Evolutionary conservation across 352 stramenopile genomes (phyloP).

Genomic region (Discostella stelligera): DNA sequence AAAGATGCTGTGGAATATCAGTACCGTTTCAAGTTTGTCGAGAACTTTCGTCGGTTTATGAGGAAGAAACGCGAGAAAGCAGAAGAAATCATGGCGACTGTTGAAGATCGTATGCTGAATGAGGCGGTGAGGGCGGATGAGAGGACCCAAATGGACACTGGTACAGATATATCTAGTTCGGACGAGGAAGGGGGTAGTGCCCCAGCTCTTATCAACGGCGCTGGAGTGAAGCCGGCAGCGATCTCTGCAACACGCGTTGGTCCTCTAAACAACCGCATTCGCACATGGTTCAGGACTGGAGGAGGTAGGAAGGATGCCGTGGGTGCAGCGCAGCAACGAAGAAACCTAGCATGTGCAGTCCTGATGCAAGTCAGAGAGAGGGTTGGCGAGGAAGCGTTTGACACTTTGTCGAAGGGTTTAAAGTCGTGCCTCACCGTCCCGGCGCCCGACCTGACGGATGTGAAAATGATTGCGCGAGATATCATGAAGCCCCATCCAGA

Average conservation of each 20-base stretch:
- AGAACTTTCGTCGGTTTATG: conserved; percentile 78
- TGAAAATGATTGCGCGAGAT: conserved; percentile 41
- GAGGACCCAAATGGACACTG: conserved; percentile 17
- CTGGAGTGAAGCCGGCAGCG: background rate
- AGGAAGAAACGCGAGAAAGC: conserved; percentile 74
- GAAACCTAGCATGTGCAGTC: conserved; percentile 36
- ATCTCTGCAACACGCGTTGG: conserved; percentile 3
- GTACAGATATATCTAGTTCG: conserved; percentile 27
- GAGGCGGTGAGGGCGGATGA: conserved; percentile 34
- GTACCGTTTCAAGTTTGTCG: conserved; percentile 81
- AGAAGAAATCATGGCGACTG: conserved; percentile 67
- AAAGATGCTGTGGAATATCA: conserved; percentile 80
- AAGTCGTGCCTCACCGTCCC: conserved; percentile 36
- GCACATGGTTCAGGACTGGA: conserved; percentile 40
- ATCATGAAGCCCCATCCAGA: conserved; percentile 56
- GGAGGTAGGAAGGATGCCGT: conserved; percentile 21
- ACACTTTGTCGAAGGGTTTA: conserved; percentile 38
- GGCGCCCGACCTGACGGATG: conserved; percentile 18
- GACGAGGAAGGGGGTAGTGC: conserved; percentile 33
- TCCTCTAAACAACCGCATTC: conserved; percentile 40
- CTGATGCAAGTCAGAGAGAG: conserved; percentile 28
- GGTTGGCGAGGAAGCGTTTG: conserved; percentile 36
- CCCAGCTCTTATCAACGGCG: conserved; percentile 2
- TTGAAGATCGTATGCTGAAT: conserved; percentile 68
- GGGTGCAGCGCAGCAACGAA: conserved; percentile 34